A percentile compares a stretch with the other conserved stretches of the same genome.
These are phyloP conservation scores for Sporisorium scitamineum DNA, from an alignment of 1,284 basidiomycete genomes.

Conservation along the genomic window DNA sequence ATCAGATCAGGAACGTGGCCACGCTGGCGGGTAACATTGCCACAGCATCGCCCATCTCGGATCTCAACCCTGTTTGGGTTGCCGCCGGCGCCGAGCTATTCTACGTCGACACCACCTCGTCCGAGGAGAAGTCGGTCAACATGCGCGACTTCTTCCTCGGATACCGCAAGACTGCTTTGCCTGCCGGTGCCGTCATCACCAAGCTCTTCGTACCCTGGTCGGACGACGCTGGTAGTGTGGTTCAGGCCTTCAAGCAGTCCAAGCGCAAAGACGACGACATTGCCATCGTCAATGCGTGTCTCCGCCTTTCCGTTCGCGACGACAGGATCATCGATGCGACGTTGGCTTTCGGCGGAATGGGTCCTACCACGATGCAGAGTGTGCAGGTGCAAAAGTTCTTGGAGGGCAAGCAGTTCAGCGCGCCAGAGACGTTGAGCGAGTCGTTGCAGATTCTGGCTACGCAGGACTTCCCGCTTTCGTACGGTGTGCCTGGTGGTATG, in stretches of 20 bases:
- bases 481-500: slow-evolving; percentile 70
- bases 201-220: slow-evolving; percentile 55
- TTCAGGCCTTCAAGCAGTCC: slow-evolving; percentile 69
- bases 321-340: slow-evolving; percentile 52
- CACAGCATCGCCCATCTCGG: slow-evolving; percentile 69
- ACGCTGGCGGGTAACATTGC: slow-evolving; percentile 69
- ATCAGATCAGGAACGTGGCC: slow-evolving; percentile 70
- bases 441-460: slow-evolving; percentile 47
- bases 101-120: slow-evolving; percentile 51
- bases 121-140: slow-evolving; percentile 45
- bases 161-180: slow-evolving; percentile 69
- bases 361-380: slow-evolving; percentile 59
- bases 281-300: slow-evolving; percentile 69
- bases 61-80: slow-evolving; percentile 70
- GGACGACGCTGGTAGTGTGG: slow-evolving; percentile 49
- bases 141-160: slow-evolving; percentile 67
- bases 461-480: slow-evolving; percentile 66
- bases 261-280: slow-evolving; percentile 70
- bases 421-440: slow-evolving; percentile 20
- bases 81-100: slow-evolving; percentile 60
- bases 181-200: slow-evolving; percentile 64
- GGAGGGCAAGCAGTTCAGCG: slow-evolving; percentile 29
- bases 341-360: slow-evolving; percentile 70
- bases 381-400: slow-evolving; percentile 55
- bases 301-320: slow-evolving; percentile 45